Evolutionary conservation across 192 early-diverging fungal species (phyloP), one percentile per base, ranked within the genome.

Genomic region (Chytriomyces confervae): DNA sequence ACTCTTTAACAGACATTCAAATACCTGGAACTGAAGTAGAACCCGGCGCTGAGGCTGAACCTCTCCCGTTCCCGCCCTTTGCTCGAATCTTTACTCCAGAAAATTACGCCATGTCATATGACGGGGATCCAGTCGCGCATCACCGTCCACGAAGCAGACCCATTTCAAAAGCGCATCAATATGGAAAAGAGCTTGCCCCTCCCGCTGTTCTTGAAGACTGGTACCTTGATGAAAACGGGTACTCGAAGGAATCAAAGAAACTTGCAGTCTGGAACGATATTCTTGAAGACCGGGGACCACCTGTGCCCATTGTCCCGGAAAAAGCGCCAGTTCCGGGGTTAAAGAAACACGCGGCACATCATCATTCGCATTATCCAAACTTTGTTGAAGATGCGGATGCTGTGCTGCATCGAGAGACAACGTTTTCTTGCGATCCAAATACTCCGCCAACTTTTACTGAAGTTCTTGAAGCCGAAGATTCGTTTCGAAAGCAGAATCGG

Each of bases 171-270:
- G 5, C 23, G 10, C 69, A 36, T 36, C 69, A 9, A 72, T 49
- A 13, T 11, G 23, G 48, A 36, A 36, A 36, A 36, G 69, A 23
- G 57, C 5, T 11, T 0, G 2, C 69, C 2, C 18, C 8, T 13
- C 72, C 61, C 8, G n/a, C 47, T 18, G 46, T 74, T 62, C 61
- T 74, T 2, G 72, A 74, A 62, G 72, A 74, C 45, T 74, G 72
- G 72, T 74, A 62, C 45, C 53, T 74, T 7, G 72, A 74, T 45
- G 72, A 74, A 18, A 74, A 74, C 10, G 72, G 20, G 8, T 74
- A 62, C 47, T 44, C 72, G 6, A 61, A 74, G 2, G 45, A 62
- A 18, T 7, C 61, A 44, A 74, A 74, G 27, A 46, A 61, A 7
- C 61, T 20, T 0, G 72, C 72, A 1, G 47, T 10, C 36, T 74